Evolutionary conservation across 2,329 filamentous ascomycete genomes (phyloP).

Genomic region (Diplocarpon mali): DNA sequence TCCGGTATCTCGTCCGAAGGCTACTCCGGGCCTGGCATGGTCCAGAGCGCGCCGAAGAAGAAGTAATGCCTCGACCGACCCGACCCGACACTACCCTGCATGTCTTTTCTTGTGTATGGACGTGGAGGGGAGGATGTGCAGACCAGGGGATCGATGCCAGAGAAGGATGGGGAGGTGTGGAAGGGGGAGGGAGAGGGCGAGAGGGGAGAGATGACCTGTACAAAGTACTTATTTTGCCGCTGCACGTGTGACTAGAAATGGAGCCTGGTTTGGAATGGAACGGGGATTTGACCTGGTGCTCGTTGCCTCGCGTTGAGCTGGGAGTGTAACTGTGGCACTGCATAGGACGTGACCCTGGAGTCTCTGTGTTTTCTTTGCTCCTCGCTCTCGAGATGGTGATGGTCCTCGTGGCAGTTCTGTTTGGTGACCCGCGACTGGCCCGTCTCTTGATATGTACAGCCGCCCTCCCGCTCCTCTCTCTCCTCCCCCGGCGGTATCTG

Average conservation of each 20-base stretch:
- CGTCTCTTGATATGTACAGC: too few species aligned
- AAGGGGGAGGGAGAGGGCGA: background rate
- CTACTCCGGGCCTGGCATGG: constrained; percentile 67
- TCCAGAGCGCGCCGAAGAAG: constrained; percentile 43
- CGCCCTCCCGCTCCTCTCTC: too few species aligned
- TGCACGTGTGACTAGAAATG: background rate
- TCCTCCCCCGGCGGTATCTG: too few species aligned
- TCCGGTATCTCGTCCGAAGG: constrained; percentile 71
- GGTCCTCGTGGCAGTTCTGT: too few species aligned
- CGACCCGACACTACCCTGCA: background rate
- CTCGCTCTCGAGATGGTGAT: too few species aligned
- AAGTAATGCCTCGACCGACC: constrained; percentile 1
- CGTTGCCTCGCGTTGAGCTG: too few species aligned
- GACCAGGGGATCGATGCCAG: background rate
- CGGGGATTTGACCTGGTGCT: too few species aligned
- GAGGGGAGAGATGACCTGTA: background rate
- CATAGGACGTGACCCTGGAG: too few species aligned
- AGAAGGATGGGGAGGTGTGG: background rate
- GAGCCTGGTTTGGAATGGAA: too few species aligned
- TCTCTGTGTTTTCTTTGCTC: too few species aligned
- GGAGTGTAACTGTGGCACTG: too few species aligned
- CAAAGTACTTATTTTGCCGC: constrained; percentile 1
- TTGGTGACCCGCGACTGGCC: too few species aligned
- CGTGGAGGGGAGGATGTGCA: background rate
- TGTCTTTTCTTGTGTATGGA: background rate